Conservation (phyloP, 768 basidiomycete genomes). For the Amyloporia xantha region DNA sequence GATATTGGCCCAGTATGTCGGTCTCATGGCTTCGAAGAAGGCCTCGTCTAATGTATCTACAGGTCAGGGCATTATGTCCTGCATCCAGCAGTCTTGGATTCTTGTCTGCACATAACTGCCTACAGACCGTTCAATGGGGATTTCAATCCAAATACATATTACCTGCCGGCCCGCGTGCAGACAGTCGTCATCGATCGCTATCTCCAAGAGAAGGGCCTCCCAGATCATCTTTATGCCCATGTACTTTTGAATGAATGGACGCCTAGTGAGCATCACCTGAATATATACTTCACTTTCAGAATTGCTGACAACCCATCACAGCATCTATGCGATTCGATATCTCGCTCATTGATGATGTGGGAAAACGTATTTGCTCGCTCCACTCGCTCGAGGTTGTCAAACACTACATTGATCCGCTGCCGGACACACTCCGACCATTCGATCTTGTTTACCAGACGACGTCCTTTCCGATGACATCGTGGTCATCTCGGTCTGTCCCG, state of each 20-base stretch:
- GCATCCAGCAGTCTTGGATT: conserved; percentile 31
- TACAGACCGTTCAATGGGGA: conserved; percentile 26
- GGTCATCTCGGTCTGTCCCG: too few species aligned
- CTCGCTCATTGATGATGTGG: conserved; percentile 21
- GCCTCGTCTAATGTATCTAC: too few species aligned
- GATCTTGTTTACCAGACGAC: neutral
- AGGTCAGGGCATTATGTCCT: neutral
- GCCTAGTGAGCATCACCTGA: conserved; percentile 17
- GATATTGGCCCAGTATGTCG: conserved; percentile 1
- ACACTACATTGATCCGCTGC: neutral
- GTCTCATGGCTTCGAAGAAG: neutral
- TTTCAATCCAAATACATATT: conserved; percentile 24
- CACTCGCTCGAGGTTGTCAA: conserved; percentile 10
- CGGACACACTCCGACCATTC: neutral
- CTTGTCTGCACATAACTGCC: conserved; percentile 27
- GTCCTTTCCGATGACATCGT: too few species aligned
- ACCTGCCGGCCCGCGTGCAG: conserved; percentile 23
- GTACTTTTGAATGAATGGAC: conserved; percentile 21
- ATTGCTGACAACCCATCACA: conserved; percentile 7
- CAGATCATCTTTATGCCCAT: conserved; percentile 20
- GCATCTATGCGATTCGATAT: conserved; percentile 22
- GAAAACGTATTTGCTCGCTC: conserved; percentile 17
- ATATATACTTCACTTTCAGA: neutral
- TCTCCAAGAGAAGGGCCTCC: conserved; percentile 14
- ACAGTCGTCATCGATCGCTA: conserved; percentile 11